Base-by-base conservation (phyloP, 2,329 filamentous ascomycete genomes). In the Cercospora zeina region DNA sequence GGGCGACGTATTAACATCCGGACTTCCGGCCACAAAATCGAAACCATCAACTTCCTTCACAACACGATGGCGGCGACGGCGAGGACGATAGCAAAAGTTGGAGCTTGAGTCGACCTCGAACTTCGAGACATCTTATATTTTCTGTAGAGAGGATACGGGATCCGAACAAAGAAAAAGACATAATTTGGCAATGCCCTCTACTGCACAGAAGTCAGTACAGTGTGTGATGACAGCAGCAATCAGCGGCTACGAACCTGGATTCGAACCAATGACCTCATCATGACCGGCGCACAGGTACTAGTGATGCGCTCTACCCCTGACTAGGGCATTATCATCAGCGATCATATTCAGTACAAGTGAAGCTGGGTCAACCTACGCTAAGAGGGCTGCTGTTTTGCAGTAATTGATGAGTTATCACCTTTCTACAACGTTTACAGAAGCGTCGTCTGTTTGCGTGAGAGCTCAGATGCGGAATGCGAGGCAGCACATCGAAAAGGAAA, bases 241-340 rank as follows among this genome's bases (percentile, higher is more conserved):
- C n/a, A n/a, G n/a, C n/a, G n/a, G n/a, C n/a, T n/a, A n/a, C n/a
- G n/a, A n/a, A n/a, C n/a, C n/a, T n/a, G 49, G 49, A 51, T 51
- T 51, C 49, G 49, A 51, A 51, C 49, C 49, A 51, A 51, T 51
- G 49, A 51, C 49, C 49, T 51, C 49, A 33, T 51, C 49, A 51
- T 51, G 2, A 27, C 42, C 21, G 14, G 14, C 30, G n/a, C 16
- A 13, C n/a, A 14, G 31, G 49, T 51, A 51, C 49, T 51, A 51
- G 49, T 51, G 49, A 51, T 33, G 49, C 49, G 49, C 49, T 51
- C 49, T 51, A 51, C 49, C 49, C 49, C 49, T 51, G 49, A 51
- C 49, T 51, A 2, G n/a, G n/a, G n/a, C 9, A n/a, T 14, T 51
- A 2, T 9, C 16, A 27, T 51, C 16, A 51, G 49, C 19, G 49